Percentiles rank a stretch among this genome's conserved stretches.
phyloP scores from a whole-genome alignment of 352 stramenopile species.

The Globisporangium lucens region DNA sequence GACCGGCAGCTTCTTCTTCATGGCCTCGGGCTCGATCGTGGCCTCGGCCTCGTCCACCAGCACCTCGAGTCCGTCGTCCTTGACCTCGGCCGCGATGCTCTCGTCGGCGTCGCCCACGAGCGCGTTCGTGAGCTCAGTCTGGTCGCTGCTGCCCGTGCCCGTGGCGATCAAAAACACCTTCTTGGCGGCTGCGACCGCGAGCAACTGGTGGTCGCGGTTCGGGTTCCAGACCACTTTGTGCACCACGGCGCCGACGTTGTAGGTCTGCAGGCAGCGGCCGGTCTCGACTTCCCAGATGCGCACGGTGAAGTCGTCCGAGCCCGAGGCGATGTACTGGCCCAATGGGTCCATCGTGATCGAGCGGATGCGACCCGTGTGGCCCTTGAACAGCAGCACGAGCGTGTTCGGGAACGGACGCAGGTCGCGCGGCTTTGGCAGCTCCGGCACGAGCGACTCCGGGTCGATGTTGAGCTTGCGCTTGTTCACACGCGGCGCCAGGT shows the following conservation, averaged over 20 bases:
- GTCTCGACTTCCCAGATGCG: slow-evolving; percentile 97
- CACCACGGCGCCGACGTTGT: slow-evolving; percentile 89
- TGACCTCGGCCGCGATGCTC: slow-evolving; percentile 48
- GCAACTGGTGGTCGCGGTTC: slow-evolving; percentile 93
- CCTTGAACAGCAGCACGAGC: slow-evolving; percentile 83
- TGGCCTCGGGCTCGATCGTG: slow-evolving; percentile 61
- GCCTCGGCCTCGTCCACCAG: slow-evolving; percentile 75
- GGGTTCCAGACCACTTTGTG: slow-evolving; percentile 96
- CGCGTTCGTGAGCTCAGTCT: slow-evolving; percentile 94
- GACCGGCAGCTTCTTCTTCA: slow-evolving; percentile 90
- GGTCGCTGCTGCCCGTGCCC: slow-evolving; percentile 91
- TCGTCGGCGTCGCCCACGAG: slow-evolving; percentile 87
- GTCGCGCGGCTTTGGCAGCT: slow-evolving; percentile 96
- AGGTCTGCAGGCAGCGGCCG: slow-evolving; percentile 89
- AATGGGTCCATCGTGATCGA: slow-evolving; percentile 93
- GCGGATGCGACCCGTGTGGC: slow-evolving; percentile 90
- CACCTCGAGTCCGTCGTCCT: slow-evolving; percentile 42
- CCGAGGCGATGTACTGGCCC: slow-evolving; percentile 97
- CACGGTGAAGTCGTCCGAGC: slow-evolving; percentile 94
- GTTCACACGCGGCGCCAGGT: slow-evolving; percentile 95
- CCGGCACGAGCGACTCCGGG: slow-evolving; percentile 93
- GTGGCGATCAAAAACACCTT: slow-evolving; percentile 93
- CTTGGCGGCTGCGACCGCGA: slow-evolving; percentile 91
- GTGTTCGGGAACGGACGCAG: slow-evolving; percentile 98
- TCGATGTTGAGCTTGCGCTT: slow-evolving; percentile 98